Conservation (phyloP, 1,284 basidiomycete genomes). For the Ustilago curta region DNA sequence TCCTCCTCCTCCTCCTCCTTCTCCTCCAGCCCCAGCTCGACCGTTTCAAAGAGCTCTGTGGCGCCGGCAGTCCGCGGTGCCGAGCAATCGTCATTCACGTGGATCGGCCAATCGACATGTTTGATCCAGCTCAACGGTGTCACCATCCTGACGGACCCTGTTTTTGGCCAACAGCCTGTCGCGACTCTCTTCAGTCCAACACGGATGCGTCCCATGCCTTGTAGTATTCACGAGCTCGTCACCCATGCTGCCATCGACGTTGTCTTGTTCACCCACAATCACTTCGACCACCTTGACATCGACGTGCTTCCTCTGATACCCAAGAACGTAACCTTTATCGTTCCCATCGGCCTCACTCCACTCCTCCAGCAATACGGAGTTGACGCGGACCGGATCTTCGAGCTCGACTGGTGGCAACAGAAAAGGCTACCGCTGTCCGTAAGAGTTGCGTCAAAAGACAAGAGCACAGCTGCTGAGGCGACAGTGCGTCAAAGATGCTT, state of each 20-base stretch:
- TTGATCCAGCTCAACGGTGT: conserved; percentile 72
- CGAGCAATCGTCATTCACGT: conserved; percentile 50
- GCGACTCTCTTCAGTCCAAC: conserved; percentile 70
- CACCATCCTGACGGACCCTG: conserved; percentile 72
- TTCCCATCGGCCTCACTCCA: conserved; percentile 59
- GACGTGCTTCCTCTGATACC: conserved; percentile 53
- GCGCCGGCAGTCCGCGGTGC: conserved; percentile 7
- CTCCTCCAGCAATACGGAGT: conserved; percentile 59
- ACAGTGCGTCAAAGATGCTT: conserved; percentile 22
- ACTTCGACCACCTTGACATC: conserved; percentile 65
- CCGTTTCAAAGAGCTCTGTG: not conserved
- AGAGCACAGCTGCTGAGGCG: not conserved
- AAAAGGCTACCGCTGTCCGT: conserved; percentile 17
- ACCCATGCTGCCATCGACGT: conserved; percentile 69
- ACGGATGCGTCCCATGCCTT: conserved; percentile 71
- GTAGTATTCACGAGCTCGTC: conserved; percentile 69
- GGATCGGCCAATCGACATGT: conserved; percentile 64
- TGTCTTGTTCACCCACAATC: conserved; percentile 71
- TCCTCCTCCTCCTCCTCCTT: not conserved
- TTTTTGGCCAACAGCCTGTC: conserved; percentile 71
- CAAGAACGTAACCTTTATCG: conserved; percentile 56
- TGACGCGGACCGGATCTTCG: conserved; percentile 41
- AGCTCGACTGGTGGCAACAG: conserved; percentile 69
- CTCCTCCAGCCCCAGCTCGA: too few relatives aligned
- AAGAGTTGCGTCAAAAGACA: conserved; percentile 17